These are phyloP conservation scores for Fraxinus latifolia DNA, from an alignment of 305 asterid species.

Conservation along the genomic window DNA sequence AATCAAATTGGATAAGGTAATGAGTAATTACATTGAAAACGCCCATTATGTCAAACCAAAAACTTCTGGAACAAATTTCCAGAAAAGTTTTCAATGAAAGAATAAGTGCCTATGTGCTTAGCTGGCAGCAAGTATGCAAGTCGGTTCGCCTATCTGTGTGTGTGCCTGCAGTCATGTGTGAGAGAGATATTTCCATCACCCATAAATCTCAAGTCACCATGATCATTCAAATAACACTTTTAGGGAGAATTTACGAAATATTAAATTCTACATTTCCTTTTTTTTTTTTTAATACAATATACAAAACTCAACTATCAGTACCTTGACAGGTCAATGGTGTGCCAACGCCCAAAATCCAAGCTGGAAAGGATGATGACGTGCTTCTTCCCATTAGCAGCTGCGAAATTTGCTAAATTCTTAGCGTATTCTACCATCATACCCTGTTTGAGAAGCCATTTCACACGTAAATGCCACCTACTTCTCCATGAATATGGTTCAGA, in stretches of 20 bases:
- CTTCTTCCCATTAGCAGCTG: slow-evolving; percentile 65
- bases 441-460: slow-evolving; percentile 47
- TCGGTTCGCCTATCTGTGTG: neutral
- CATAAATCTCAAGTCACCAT: neutral
- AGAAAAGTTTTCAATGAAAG: neutral
- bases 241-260: neutral
- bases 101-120: neutral
- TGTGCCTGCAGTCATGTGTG: fast-evolving
- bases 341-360: slow-evolving; percentile 89
- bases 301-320: slow-evolving; percentile 21
- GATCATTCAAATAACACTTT: neutral
- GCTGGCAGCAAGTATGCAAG: neutral
- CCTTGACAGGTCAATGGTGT: slow-evolving; percentile 76
- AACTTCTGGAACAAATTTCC: neutral
- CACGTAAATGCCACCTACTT: neutral
- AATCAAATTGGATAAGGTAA: neutral
- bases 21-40: neutral
- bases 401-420: slow-evolving; percentile 75
- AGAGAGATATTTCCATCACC: neutral
- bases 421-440: slow-evolving; percentile 83
- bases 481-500: neutral
- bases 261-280: neutral
- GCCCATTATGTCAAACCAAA: neutral
- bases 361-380: slow-evolving; percentile 75
- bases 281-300: neutral